Conservation (phyloP, 2,329 filamentous ascomycete genomes). For the Chaetothyriales sp. region DNA sequence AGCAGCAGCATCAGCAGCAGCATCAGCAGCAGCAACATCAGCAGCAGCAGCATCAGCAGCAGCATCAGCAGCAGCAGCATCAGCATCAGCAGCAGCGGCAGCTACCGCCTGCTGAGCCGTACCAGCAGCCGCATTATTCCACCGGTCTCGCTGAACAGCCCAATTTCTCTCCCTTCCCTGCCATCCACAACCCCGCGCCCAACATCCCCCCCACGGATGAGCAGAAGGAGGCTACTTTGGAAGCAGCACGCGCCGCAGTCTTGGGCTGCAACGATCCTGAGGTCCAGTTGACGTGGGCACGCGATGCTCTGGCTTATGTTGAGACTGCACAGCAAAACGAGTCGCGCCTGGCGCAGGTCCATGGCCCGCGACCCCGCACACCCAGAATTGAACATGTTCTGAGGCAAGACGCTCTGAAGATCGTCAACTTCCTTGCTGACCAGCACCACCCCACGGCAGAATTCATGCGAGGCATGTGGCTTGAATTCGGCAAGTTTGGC, state of each 20-base stretch:
- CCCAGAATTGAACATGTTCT: constrained; percentile 82
- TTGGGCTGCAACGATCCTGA: constrained; percentile 88
- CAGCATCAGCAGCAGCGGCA: constrained; percentile 18
- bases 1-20: constrained; percentile 19
- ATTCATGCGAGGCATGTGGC: constrained; percentile 91
- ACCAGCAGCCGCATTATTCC: constrained; percentile 31
- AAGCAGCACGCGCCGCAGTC: constrained; percentile 69
- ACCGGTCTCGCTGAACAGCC: constrained; percentile 44
- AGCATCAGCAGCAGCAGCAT: constrained; percentile 26
- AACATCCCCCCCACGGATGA: constrained; percentile 91
- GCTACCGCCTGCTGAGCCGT: constrained; percentile 14
- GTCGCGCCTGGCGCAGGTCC: constrained; percentile 47
- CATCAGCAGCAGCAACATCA: constrained; percentile 23
- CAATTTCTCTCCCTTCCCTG: constrained; percentile 84
- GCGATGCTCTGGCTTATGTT: constrained; percentile 79
- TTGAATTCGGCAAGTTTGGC: constrained; percentile 95
- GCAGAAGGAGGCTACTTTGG: constrained; percentile 79
- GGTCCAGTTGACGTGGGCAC: constrained; percentile 93
- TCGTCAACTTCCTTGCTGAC: constrained; percentile 76
- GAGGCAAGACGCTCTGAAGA: constrained; percentile 76
- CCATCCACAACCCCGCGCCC: constrained; percentile 60
- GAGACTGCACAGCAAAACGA: constrained; percentile 70
- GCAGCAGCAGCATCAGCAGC: constrained; percentile 3
- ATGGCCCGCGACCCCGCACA: constrained; percentile 56
- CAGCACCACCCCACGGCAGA: constrained; percentile 88